A percentile compares a stretch with the other conserved stretches of the same genome.
phyloP scores from a whole-genome alignment of 1,284 basidiomycete species.

The Rhodotorula sp. region DNA sequence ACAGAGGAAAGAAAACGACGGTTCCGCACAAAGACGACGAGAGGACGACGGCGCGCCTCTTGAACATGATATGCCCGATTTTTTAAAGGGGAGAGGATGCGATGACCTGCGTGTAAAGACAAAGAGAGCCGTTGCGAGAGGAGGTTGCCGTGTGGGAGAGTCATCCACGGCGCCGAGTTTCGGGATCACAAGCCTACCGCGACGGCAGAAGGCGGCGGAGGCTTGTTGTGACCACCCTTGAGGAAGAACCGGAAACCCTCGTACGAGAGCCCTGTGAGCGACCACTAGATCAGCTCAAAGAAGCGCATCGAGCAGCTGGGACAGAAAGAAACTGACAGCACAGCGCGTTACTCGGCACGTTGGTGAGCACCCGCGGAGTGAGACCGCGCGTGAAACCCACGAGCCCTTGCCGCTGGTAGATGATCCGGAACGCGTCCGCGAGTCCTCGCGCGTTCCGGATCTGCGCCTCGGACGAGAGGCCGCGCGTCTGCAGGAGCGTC shows the following conservation, averaged over 20 bases:
- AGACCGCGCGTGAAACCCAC: slow-evolving; percentile 85
- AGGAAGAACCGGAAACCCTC: slow-evolving; percentile 44
- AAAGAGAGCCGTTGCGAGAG: background rate
- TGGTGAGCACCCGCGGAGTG: slow-evolving; percentile 86
- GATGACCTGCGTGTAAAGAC: background rate
- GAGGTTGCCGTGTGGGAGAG: background rate
- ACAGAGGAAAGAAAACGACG: background rate
- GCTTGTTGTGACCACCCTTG: slow-evolving; percentile 30
- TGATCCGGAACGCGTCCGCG: slow-evolving; percentile 82
- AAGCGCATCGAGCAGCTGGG: background rate
- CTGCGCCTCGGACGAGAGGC: slow-evolving; percentile 73
- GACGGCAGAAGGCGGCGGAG: slow-evolving; percentile 9
- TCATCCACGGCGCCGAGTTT: background rate
- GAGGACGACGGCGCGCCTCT: background rate
- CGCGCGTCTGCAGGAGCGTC: slow-evolving; percentile 91
- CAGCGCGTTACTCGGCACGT: slow-evolving; percentile 95
- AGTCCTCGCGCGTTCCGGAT: slow-evolving; percentile 84
- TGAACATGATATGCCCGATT: background rate
- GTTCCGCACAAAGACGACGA: background rate
- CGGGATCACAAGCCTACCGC: background rate
- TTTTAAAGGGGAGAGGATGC: background rate
- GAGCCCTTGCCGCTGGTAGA: slow-evolving; percentile 78
- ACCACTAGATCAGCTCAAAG: background rate
- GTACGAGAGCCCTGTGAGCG: slow-evolving; percentile 41
- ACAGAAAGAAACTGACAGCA: slow-evolving; percentile 62